phyloP scores from a whole-genome alignment of 2,329 filamentous ascomycete genomes.

The Diaporthe destruens region DNA sequence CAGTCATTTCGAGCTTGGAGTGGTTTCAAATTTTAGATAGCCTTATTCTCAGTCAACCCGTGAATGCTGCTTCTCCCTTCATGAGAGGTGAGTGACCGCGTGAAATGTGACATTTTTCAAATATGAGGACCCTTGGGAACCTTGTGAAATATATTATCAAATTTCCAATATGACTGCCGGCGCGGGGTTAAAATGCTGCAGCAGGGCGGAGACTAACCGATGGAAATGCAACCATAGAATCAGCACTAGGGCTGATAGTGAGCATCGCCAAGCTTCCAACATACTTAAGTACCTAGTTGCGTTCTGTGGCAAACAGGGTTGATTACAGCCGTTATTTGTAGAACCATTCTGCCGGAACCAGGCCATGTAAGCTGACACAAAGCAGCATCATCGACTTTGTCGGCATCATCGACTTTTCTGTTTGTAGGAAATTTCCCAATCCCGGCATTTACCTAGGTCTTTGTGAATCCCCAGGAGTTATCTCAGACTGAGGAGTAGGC shows the following conservation, averaged over 20 bases:
- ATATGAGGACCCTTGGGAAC: neutral
- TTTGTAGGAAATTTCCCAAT: neutral
- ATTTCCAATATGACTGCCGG: neutral
- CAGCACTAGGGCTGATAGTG: slow-evolving; percentile 3
- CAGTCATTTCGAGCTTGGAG: neutral
- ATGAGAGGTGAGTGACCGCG: neutral
- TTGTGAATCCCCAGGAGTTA: neutral
- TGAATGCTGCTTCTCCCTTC: neutral
- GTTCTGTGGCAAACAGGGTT: neutral
- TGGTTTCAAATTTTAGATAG: neutral
- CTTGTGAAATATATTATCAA: neutral
- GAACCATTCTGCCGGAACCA: neutral
- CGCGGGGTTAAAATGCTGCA: slow-evolving; percentile 13
- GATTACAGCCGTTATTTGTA: neutral
- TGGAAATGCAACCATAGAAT: neutral
- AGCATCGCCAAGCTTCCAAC: slow-evolving; percentile 9
- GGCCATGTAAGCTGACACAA: neutral
- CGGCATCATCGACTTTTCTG: too few species aligned
- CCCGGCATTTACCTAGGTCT: neutral
- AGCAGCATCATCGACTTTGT: neutral
- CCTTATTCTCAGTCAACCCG: neutral
- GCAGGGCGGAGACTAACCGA: neutral
- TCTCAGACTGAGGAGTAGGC: neutral
- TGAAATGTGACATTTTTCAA: neutral
- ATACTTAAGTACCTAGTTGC: neutral